Base-by-base conservation (phyloP, 2,329 filamentous ascomycete species). In the Amauroascus niger region DNA sequence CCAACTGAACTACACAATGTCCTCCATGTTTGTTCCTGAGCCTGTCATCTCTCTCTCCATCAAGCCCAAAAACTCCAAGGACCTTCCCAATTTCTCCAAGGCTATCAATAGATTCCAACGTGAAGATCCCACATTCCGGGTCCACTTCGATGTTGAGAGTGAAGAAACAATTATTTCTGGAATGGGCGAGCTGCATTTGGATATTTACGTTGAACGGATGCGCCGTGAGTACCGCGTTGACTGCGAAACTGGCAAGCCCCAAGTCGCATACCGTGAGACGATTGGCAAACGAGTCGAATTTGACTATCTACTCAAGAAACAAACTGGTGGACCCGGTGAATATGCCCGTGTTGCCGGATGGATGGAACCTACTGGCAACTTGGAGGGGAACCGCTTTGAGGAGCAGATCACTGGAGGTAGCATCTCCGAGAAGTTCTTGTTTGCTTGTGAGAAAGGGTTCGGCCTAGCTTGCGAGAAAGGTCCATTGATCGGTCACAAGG, bases 21-120 rank as follows among this genome's bases (percentile, higher is more conserved):
- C 87, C 44, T 95, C 89, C 62, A 98, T 98, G 93, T 76, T 88
- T 69, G 91, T 98, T 43, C 93, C 93, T 7, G 93, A 98, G 68
- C 88, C 93, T 28, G 93, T 98, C 75, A 96, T 98, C 73, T 97
- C 91, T 16, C 82, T 98, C 40, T 96, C 90, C 20, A 97, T 98
- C 77, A 89, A 88, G 72, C 93, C 93, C 46, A 97, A 97, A 78
- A 83, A 88, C 69, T 89, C 81, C 68, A 93, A 88, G 69, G 91
- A 98, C 65, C 83, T 86, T 55, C 83, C 88, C 67, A 93, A 94
- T 75, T 98, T 98, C 79, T 90, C 85, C 67, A 98, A 98, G 75
- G 93, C 93, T 62, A 97, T 98, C 83, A 93, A 91, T 69, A 87
- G 93, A 62, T 98, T 98, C 80, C 91, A 96, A 73, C 86, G 93